A percentile compares a stretch with the other conserved stretches of the same genome.
Evolutionary conservation across 2,329 filamentous ascomycete species (phyloP).

Genomic region (Dothistroma septosporum): DNA sequence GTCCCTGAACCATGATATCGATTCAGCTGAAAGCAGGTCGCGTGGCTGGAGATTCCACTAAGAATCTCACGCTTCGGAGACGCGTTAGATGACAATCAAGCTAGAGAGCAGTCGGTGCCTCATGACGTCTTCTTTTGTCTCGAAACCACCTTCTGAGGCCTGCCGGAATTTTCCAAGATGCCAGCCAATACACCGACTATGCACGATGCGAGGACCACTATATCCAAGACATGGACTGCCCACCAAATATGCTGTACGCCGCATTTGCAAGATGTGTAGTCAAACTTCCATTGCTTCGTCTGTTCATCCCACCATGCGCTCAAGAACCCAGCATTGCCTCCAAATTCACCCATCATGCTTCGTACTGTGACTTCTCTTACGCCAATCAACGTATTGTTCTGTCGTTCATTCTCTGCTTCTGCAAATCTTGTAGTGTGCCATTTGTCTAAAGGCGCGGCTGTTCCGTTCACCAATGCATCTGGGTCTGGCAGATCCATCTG

Average conservation of each 20-base stretch:
- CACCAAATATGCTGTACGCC: conserved; percentile 94
- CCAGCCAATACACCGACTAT: conserved; percentile 12
- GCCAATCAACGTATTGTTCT: conserved; percentile 45
- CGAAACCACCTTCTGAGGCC: conserved; percentile 2
- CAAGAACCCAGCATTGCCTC: conserved; percentile 84
- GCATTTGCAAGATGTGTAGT: conserved; percentile 72
- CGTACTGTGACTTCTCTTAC: conserved; percentile 87
- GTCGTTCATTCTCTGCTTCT: conserved; percentile 10
- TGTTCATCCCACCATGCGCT: conserved; percentile 82
- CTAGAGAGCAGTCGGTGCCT: background rate
- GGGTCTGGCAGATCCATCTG: conserved; percentile 18
- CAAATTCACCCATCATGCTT: conserved; percentile 97
- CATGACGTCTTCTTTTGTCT: conserved; percentile 12
- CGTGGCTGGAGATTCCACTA: background rate
- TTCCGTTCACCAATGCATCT: background rate
- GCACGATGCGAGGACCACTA: conserved; percentile 43
- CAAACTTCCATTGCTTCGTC: conserved; percentile 72
- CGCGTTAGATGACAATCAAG: background rate
- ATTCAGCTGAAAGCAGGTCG: background rate
- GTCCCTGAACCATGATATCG: background rate
- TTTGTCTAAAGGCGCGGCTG: conserved; percentile 7
- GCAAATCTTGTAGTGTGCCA: conserved; percentile 23
- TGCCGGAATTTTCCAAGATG: conserved; percentile 7
- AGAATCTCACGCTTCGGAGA: background rate
- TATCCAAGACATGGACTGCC: conserved; percentile 72